These are phyloP conservation scores for Fusarium sp. DNA, from an alignment of 2,329 filamentous ascomycete genomes.

Conservation along the genomic window DNA sequence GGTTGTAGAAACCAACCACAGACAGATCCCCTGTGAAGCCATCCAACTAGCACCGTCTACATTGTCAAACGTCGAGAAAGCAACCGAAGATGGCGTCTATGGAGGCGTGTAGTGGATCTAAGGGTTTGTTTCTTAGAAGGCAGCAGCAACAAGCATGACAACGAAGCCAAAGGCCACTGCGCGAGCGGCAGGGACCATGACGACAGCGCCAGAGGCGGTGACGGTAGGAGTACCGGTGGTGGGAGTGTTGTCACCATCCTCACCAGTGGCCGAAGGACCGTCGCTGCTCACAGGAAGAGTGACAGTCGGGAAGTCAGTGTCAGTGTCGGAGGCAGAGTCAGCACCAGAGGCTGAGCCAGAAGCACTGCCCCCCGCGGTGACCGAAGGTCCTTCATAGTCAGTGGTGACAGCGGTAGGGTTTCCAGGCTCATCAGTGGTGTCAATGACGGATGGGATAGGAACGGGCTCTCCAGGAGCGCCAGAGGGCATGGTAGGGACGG, in stretches of 20 bases:
- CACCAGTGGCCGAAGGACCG: slow-evolving; percentile 29
- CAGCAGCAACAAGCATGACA: slow-evolving; percentile 39
- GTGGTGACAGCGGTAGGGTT: slow-evolving; percentile 33
- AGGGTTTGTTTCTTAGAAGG: slow-evolving; percentile 37
- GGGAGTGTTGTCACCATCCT: slow-evolving; percentile 30
- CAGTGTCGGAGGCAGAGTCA: slow-evolving; percentile 11
- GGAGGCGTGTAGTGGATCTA: slow-evolving; percentile 11
- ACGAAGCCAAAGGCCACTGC: slow-evolving; percentile 40
- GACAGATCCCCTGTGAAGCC: slow-evolving; percentile 14
- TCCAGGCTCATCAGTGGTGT: slow-evolving; percentile 31
- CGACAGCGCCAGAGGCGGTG: slow-evolving; percentile 46
- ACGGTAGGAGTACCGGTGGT: slow-evolving; percentile 43
- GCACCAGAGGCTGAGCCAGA: not conserved
- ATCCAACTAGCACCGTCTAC: slow-evolving; percentile 32
- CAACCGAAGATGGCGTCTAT: slow-evolving; percentile 20
- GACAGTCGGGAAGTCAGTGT: not conserved
- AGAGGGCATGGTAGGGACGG: slow-evolving; percentile 18
- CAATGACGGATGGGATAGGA: slow-evolving; percentile 26
- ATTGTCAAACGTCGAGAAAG: slow-evolving; percentile 24
- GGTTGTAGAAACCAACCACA: slow-evolving; percentile 23
- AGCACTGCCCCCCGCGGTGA: slow-evolving; percentile 21
- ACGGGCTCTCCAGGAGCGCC: slow-evolving; percentile 8
- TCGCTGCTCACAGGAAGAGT: not conserved
- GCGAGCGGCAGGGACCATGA: slow-evolving; percentile 32
- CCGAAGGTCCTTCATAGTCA: slow-evolving; percentile 26